phyloP scores from a whole-genome alignment of 495 filamentous ascomycete species.

The Recurvomyces mirabilis region DNA sequence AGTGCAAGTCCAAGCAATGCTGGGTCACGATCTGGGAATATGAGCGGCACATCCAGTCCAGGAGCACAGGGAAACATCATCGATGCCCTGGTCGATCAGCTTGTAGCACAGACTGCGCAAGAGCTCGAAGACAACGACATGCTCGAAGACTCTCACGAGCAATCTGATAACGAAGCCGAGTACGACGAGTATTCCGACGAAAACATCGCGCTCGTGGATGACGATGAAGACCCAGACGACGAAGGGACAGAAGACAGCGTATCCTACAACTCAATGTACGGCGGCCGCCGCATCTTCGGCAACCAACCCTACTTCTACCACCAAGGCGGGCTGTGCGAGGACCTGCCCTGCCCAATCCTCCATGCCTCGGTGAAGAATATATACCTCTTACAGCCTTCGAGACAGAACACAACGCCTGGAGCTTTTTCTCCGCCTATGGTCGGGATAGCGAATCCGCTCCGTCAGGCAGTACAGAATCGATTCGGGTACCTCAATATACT shows the following conservation, averaged over 20 bases:
- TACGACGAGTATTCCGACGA: neutral
- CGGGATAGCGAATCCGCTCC: conserved; percentile 33
- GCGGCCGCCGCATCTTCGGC: conserved; percentile 5
- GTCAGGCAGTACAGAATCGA: conserved; percentile 31
- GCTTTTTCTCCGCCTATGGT: conserved; percentile 12
- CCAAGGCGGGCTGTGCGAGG: conserved; percentile 6
- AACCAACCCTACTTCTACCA: conserved; percentile 17
- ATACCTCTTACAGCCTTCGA: conserved; percentile 24
- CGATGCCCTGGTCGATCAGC: neutral
- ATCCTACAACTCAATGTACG: conserved; percentile 11
- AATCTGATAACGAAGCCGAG: neutral
- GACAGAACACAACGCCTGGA: neutral
- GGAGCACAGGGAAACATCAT: neutral
- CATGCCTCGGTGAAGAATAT: conserved; percentile 23
- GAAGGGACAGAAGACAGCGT: conserved; percentile 21
- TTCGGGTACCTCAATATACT: conserved; percentile 28
- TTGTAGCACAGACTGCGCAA: neutral
- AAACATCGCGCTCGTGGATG: conserved; percentile 2
- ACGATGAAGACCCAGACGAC: conserved; percentile 13
- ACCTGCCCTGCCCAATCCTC: conserved; percentile 20
- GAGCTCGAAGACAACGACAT: neutral
- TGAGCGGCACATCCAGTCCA: neutral
- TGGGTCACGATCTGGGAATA: too few species aligned
- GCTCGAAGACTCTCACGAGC: conserved; percentile 1
- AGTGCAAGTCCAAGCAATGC: neutral